A percentile compares a stretch with the other conserved stretches of the same genome.
Evolutionary conservation across 1,284 basidiomycete genomes (phyloP).

Genomic region (Malassezia vespertilionis): DNA sequence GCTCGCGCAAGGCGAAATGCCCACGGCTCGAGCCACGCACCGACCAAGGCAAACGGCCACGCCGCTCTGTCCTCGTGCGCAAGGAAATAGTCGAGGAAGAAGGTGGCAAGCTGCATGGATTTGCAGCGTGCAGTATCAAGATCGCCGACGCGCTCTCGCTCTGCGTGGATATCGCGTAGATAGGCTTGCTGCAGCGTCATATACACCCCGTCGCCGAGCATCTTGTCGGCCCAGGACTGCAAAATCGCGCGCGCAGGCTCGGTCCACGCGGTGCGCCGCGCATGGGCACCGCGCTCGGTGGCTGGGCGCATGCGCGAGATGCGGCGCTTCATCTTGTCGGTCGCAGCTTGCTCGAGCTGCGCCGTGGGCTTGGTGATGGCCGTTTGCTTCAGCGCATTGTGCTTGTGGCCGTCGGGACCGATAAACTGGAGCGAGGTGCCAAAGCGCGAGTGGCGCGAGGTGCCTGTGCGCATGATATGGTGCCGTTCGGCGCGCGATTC

Average conservation of each 20-base stretch:
- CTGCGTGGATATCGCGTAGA: conserved; percentile 41
- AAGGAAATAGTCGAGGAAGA: conserved; percentile 44
- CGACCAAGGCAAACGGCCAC: conserved; percentile 32
- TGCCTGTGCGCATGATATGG: conserved; percentile 10
- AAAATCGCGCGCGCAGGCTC: conserved; percentile 23
- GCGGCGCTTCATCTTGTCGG: conserved; percentile 21
- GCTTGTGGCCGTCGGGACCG: conserved; percentile 30
- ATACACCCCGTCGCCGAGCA: conserved; percentile 25
- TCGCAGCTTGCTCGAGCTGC: conserved; percentile 30
- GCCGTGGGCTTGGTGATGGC: conserved; percentile 30
- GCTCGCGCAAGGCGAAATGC: conserved; percentile 38
- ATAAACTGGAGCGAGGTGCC: conserved; percentile 41
- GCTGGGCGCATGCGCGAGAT: conserved; percentile 25
- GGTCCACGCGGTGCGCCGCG: conserved; percentile 26
- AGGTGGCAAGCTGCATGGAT: conserved; percentile 36
- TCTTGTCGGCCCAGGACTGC: conserved; percentile 36
- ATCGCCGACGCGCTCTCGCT: conserved; percentile 42
- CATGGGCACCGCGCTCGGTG: conserved; percentile 32
- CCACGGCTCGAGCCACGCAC: conserved; percentile 41
- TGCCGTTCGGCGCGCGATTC: conserved; percentile 19
- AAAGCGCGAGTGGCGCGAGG: conserved; percentile 40
- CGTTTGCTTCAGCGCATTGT: conserved; percentile 29
- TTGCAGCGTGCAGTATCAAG: conserved; percentile 37
- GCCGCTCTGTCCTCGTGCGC: conserved; percentile 10
- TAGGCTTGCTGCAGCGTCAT: conserved; percentile 7